Evolutionary conservation across 108 stramenopile species (phyloP).

Genomic region (Pseudonitzschia multiseries): DNA sequence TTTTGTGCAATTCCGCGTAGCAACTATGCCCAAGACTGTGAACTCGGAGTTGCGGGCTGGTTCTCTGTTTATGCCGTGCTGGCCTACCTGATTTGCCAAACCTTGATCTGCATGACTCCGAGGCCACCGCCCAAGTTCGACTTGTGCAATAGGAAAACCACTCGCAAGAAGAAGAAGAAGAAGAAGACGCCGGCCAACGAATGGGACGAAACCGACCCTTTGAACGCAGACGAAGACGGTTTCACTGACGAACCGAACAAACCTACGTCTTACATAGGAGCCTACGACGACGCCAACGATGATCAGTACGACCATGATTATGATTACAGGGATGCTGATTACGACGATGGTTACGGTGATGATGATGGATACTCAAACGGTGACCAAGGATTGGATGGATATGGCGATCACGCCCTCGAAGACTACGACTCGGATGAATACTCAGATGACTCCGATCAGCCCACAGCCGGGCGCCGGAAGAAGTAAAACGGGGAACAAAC

Average conservation of each 20-base stretch:
- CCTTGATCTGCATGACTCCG: constrained; percentile 34
- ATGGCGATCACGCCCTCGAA: not conserved
- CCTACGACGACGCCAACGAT: not conserved
- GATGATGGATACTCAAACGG: constrained; percentile 3
- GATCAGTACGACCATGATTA: constrained; percentile 9
- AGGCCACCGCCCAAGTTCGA: constrained; percentile 33
- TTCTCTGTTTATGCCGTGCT: constrained; percentile 31
- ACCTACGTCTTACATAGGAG: not conserved
- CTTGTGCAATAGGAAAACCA: constrained; percentile 15
- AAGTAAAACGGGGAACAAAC: not conserved
- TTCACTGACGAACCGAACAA: constrained; percentile 8
- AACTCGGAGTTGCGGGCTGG: constrained; percentile 28
- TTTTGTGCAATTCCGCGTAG: too few species aligned
- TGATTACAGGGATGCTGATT: constrained; percentile 7
- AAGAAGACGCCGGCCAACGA: constrained; percentile 18
- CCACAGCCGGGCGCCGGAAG: not conserved
- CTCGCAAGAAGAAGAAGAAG: constrained; percentile 25
- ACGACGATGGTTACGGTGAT: constrained; percentile 16
- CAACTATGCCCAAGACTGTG: constrained; percentile 40
- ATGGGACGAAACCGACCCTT: constrained; percentile 6
- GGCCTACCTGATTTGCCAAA: constrained; percentile 33
- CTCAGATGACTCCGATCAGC: not conserved
- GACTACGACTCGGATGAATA: not conserved
- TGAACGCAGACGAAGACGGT: constrained; percentile 25
- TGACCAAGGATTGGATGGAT: not conserved